Percentiles rank a stretch among this genome's conserved stretches.
phyloP scores from a whole-genome alignment of 257 asterid species.

The Eucommia ulmoides region DNA sequence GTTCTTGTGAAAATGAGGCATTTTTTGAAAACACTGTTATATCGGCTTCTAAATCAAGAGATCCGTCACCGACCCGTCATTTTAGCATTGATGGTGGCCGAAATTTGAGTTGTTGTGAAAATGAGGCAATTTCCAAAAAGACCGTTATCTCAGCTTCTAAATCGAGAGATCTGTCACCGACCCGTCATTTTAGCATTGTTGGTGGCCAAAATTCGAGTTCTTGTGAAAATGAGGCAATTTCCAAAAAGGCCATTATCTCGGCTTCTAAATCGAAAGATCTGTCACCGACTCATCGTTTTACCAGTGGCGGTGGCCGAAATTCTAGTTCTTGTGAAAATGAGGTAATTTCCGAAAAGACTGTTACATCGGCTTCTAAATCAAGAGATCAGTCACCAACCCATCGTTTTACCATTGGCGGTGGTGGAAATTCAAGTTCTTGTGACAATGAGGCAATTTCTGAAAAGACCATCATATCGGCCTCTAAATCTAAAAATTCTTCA shows the following conservation, averaged over 20 bases:
- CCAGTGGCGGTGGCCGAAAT: constrained; percentile 8
- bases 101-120: constrained; percentile 15
- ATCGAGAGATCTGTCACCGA: constrained; percentile 45
- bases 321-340: constrained; percentile 13
- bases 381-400: constrained; percentile 51
- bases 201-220: constrained; percentile 13
- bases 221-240: constrained; percentile 7
- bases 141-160: constrained; percentile 14
- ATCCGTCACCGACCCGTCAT: constrained; percentile 49
- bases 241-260: constrained; percentile 10
- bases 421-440: constrained; percentile 31
- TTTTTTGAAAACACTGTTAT: constrained; percentile 7
- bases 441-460: too few species aligned
- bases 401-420: constrained; percentile 32
- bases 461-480: too few species aligned
- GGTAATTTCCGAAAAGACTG: constrained; percentile 3
- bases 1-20: constrained; percentile 10
- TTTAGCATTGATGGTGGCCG: constrained; percentile 6
- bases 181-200: too few species aligned
- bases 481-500: too few species aligned
- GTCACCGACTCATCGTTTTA: constrained; percentile 54
- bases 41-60: constrained; percentile 20
- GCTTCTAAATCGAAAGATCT: constrained; percentile 23
- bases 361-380: constrained; percentile 15
- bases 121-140: not conserved